Base-by-base conservation (phyloP, 306 rosid genomes). In the Malus asiatica region DNA sequence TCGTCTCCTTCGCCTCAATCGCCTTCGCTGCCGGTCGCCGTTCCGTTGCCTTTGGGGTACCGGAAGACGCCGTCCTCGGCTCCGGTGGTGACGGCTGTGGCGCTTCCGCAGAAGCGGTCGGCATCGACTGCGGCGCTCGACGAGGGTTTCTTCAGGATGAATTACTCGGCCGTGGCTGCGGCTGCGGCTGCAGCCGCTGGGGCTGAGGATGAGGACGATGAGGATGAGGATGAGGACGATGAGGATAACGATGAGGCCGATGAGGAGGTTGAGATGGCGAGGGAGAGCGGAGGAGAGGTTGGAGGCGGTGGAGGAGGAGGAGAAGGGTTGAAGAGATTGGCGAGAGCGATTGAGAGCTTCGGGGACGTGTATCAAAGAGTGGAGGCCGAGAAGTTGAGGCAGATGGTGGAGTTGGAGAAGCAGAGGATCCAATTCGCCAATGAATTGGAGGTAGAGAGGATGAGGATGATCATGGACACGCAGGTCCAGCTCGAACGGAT, bases 361-460 rank as follows among this genome's bases (percentile, higher is more conserved):
- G 98, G 96, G 7, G 89, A 86, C 59, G 85, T 88, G 79, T 94
- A 92, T 73, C 92, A 94, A 76, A 92, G 91, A 83, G 91, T 92
- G 77, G 98, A 94, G 83, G 92, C 73, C 4, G 92, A 92, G 74
- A 94, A 94, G 75, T 80, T 92, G 81, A 91, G 89, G 90, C 97
- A 94, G 83, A 92, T 88, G 97, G 80, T 89, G 80, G 98, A 94
- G 76, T 82, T 94, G 92, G 97, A 94, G 93, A 92, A 90, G 85
- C 95, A 92, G 83, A 87, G 97, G 87, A 86, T 94, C 93, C 92
- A 92, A 68, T 94, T 94, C 78, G 83, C 95, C 4, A 94, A 90
- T 77, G 98, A 95, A 70, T 86, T 95, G 78, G 98, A 95, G 82
- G 86, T 85, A 14, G 95, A 92, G 84, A 86, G 97, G 83, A 92